A percentile compares a stretch with the other conserved stretches of the same genome.
Evolutionary conservation across 2,329 filamentous ascomycete species (phyloP).

Genomic region (Venturia nashicola): DNA sequence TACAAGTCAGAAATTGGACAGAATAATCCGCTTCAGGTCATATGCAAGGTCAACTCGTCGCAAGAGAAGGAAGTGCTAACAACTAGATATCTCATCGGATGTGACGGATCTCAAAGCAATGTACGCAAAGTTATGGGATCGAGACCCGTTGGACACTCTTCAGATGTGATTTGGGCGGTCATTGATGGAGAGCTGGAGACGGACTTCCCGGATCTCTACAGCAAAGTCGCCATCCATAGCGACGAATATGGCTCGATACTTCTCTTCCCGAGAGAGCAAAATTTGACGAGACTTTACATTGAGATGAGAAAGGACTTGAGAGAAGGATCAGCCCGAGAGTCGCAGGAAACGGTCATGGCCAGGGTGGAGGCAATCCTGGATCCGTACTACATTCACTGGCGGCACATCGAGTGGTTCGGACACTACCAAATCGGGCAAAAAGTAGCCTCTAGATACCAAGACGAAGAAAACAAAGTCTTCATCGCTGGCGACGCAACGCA

Average conservation of each 20-base stretch:
- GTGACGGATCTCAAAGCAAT: constrained; percentile 60
- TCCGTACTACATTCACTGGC: constrained; percentile 34
- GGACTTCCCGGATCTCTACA: constrained; percentile 65
- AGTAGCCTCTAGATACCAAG: constrained; percentile 33
- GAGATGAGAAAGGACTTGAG: constrained; percentile 28
- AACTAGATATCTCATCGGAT: constrained; percentile 56
- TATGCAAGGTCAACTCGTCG: constrained; percentile 26
- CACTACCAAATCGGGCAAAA: constrained; percentile 38
- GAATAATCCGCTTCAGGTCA: constrained; percentile 28
- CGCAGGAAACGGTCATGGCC: constrained; percentile 59
- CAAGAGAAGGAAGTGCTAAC: constrained; percentile 33
- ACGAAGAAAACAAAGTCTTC: constrained; percentile 30
- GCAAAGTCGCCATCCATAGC: constrained; percentile 57
- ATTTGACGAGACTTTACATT: constrained; percentile 54
- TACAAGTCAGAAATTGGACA: constrained; percentile 27
- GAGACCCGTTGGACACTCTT: constrained; percentile 1
- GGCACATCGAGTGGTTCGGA: constrained; percentile 37
- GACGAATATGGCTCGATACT: constrained; percentile 56
- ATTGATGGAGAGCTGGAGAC: constrained; percentile 59
- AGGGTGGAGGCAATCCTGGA: constrained; percentile 31
- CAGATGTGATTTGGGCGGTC: constrained; percentile 48
- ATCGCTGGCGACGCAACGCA: constrained; percentile 36
- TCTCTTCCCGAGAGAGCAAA: constrained; percentile 61
- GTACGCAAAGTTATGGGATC: constrained; percentile 49
- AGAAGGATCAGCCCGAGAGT: constrained; percentile 23